A percentile compares a stretch with the other conserved stretches of the same genome.
Evolutionary conservation across 352 stramenopile genomes (phyloP).

Genomic region (Discostella stelligera): DNA sequence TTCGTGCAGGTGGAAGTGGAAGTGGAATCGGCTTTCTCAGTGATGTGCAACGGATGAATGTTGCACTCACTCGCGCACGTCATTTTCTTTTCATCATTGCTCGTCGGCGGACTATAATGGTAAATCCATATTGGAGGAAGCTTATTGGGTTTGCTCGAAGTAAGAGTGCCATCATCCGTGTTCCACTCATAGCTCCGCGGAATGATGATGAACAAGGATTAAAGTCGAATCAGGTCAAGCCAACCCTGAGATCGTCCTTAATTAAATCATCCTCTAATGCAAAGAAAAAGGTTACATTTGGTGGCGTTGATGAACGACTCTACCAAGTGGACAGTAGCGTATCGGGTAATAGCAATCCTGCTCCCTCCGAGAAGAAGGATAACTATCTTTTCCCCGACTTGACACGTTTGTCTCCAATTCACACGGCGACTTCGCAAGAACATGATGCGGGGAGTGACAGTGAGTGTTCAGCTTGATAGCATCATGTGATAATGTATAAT

Average conservation of each 20-base stretch:
- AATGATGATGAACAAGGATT: neutral
- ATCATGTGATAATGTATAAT: neutral
- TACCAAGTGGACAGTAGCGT: slow-evolving; percentile 15
- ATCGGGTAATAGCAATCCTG: neutral
- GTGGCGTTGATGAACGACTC: slow-evolving; percentile 27
- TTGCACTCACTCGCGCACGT: slow-evolving; percentile 84
- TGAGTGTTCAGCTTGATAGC: slow-evolving; percentile 34
- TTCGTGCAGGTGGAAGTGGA: slow-evolving; percentile 84
- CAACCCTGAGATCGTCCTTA: slow-evolving; percentile 14
- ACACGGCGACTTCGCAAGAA: neutral
- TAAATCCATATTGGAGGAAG: slow-evolving; percentile 79
- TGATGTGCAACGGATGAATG: slow-evolving; percentile 86
- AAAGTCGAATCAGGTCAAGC: neutral
- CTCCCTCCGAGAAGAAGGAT: slow-evolving; percentile 2
- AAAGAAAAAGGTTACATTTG: slow-evolving; percentile 21
- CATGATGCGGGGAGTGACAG: slow-evolving; percentile 12
- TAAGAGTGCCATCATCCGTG: slow-evolving; percentile 62
- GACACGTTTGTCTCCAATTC: slow-evolving; percentile 25
- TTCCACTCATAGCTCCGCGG: slow-evolving; percentile 33
- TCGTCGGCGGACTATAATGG: slow-evolving; percentile 62
- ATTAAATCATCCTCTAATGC: slow-evolving; percentile 11
- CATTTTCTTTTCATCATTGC: slow-evolving; percentile 84
- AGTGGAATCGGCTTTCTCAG: slow-evolving; percentile 85
- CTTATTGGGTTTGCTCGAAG: slow-evolving; percentile 68
- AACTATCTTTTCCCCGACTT: slow-evolving; percentile 42